Base-by-base conservation (phyloP, 257 asterid genomes). In the Anisodus tanguticus region DNA sequence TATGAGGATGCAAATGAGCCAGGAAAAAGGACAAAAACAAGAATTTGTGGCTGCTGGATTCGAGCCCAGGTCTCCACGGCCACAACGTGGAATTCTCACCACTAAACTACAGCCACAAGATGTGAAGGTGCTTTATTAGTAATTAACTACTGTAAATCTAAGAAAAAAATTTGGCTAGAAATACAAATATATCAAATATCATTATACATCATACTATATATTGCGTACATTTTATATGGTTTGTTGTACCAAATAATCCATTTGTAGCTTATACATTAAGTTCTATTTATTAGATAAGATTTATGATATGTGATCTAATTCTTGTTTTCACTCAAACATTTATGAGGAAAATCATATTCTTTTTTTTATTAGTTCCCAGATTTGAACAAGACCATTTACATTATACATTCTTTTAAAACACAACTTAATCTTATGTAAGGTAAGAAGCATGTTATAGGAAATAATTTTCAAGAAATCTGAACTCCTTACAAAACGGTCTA, bases 31-130 rank as follows among this genome's bases (percentile, higher is more conserved):
- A 31, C 26, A 22, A 22, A 22, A 22, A 22, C 0, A 22, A 8
- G 2, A 1, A 31, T 31, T 3, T 63, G 43, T 64, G 70, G 70
- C 70, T 64, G 43, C 70, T 64, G 43, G 95, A 95, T 95, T 95
- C 95, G 96, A 94, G 98, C 97, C 96, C 96, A 93, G 97, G 95
- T 93, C 98, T 93, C 94, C 94, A 95, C 95, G 95, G 96, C 97
- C 98, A 92, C 97, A 93, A 93, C 96, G 95, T 95, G 95, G 93
- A 95, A 95, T 93, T 93, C 98, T 95, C 9, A 93, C 97, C 97
- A 93, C 97, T 92, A 94, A 93, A 94, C 97, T 95, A 93, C 94
- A 92, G 93, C 97, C 92, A 93, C 95, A 10, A 41, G 45, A 3
- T 9, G 4, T 11, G 15, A 53, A 11, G 3, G 15, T 3, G 0